Conservation (phyloP, 2,329 filamentous ascomycete species). For the Neospermospora avenae region DNA sequence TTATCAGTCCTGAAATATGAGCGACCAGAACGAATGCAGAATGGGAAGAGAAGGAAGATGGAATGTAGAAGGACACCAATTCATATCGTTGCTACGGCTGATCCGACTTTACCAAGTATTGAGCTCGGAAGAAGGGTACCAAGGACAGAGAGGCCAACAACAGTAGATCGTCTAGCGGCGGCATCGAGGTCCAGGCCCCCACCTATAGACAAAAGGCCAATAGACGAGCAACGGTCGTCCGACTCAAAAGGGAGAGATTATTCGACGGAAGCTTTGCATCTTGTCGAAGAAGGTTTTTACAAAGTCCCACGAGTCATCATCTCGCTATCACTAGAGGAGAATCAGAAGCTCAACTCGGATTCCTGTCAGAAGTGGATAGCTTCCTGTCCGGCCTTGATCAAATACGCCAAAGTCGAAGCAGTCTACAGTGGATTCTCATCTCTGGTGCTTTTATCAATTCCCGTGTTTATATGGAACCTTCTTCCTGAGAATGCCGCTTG, state of each 20-base stretch:
- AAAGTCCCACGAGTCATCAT: constrained; percentile 55
- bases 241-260: constrained; percentile 1
- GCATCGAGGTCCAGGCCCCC: background rate
- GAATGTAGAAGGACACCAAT: constrained; percentile 17
- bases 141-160: background rate
- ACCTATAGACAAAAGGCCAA: background rate
- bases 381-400: constrained; percentile 52
- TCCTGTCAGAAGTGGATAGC: constrained; percentile 56
- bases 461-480: constrained; percentile 57
- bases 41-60: constrained; percentile 11
- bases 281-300: background rate
- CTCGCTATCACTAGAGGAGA: constrained; percentile 54
- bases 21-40: constrained; percentile 9
- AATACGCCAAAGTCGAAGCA: constrained; percentile 58
- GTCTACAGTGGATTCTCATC: constrained; percentile 61
- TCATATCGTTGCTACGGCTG: constrained; percentile 10
- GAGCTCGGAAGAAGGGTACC: constrained; percentile 4
- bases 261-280: background rate
- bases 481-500: constrained; percentile 55
- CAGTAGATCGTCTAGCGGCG: background rate
- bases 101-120: constrained; percentile 12
- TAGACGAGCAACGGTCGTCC: background rate
- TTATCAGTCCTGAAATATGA: constrained; percentile 14
- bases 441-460: constrained; percentile 53
- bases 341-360: constrained; percentile 54